These are phyloP conservation scores for Kuraishia ogatae DNA, from an alignment of 805 yeast genomes.

Conservation along the genomic window DNA sequence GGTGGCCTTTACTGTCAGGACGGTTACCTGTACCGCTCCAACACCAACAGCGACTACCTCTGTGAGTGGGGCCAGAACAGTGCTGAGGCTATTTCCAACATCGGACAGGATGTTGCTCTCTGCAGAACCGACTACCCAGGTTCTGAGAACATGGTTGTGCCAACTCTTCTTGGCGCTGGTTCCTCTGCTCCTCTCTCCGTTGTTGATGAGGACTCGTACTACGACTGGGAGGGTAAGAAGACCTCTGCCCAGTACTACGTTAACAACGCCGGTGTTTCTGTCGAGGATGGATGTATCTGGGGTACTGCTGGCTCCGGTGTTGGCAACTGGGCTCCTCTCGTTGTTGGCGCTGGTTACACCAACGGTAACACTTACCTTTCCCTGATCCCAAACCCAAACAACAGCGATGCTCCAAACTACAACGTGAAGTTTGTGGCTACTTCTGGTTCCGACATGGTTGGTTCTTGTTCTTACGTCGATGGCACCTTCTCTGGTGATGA, in stretches of 20 bases:
- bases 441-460: constrained; percentile 25
- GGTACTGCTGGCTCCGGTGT: constrained; percentile 68
- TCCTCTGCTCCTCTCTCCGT: constrained; percentile 58
- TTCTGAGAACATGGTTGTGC: constrained; percentile 96
- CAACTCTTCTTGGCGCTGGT: constrained; percentile 76
- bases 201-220: constrained; percentile 72
- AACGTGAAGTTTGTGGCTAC: constrained; percentile 35
- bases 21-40: constrained; percentile 81
- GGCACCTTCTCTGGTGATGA: constrained; percentile 45
- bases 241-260: constrained; percentile 97
- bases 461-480: constrained; percentile 32
- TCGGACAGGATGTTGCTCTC: constrained; percentile 64
- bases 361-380: constrained; percentile 73
- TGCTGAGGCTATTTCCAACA: constrained; percentile 60
- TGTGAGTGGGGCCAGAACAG: constrained; percentile 82
- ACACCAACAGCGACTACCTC: constrained; percentile 54
- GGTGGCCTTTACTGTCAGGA: constrained; percentile 87
- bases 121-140: constrained; percentile 99
- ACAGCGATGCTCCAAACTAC: constrained; percentile 48
- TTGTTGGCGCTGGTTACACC: constrained; percentile 86
- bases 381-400: constrained; percentile 93
- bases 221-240: constrained; percentile 67
- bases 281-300: constrained; percentile 93
- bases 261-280: constrained; percentile 89
- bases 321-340: constrained; percentile 98